Conservation (phyloP, 148 eudicot genomes). For the Polygonum maritimum region DNA sequence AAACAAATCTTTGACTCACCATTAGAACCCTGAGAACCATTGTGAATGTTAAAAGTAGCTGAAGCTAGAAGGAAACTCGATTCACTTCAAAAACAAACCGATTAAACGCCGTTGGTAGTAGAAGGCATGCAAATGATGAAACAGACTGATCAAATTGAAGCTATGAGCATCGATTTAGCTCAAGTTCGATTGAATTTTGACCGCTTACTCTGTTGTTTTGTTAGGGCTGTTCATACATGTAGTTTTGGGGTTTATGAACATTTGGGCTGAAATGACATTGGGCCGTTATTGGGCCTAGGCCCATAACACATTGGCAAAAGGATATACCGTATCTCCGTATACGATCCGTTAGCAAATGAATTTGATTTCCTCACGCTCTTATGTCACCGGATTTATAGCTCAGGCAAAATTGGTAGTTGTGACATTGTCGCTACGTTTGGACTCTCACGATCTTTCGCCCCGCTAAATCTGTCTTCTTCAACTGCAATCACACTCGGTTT, state of each 20-base stretch:
- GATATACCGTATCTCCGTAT: neutral
- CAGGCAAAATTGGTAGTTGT: too few relatives aligned
- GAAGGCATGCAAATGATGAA: neutral
- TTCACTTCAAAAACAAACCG: neutral
- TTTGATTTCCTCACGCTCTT: too few relatives aligned
- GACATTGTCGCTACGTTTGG: neutral
- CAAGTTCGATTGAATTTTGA: neutral
- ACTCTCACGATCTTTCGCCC: neutral
- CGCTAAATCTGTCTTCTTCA: neutral
- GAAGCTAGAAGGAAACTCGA: neutral
- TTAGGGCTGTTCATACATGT: neutral
- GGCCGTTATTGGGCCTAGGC: neutral
- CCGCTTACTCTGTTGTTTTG: neutral
- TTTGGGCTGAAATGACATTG: neutral
- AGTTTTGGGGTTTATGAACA: too few relatives aligned
- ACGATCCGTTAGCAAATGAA: neutral
- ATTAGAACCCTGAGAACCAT: conserved; percentile 79
- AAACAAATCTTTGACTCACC: conserved; percentile 25
- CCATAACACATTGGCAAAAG: neutral
- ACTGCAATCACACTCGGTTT: neutral
- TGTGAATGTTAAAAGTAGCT: neutral
- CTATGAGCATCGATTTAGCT: neutral
- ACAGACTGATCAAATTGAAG: neutral
- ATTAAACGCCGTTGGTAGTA: neutral
- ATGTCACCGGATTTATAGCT: too few relatives aligned